These are phyloP conservation scores for Neckera pumila DNA, from an alignment of 225 moss, liverwort and hornwort species.

Conservation along the genomic window DNA sequence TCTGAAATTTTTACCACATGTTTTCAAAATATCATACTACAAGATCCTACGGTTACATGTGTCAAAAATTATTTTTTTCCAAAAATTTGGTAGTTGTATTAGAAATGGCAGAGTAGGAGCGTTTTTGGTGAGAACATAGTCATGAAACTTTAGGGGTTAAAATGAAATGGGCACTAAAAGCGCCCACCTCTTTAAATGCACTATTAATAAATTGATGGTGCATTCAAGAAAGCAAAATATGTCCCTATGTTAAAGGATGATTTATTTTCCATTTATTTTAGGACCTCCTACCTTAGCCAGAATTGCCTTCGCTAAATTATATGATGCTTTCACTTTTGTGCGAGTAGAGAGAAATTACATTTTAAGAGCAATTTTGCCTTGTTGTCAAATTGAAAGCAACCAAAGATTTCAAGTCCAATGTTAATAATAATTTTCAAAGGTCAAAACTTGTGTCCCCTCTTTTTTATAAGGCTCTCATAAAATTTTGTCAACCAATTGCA, in stretches of 20 bases:
- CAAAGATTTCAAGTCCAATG: background rate
- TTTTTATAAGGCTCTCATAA: rapidly evolving
- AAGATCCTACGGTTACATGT: too few species aligned
- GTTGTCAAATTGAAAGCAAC: too few species aligned
- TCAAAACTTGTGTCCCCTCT: background rate
- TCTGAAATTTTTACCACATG: too few species aligned
- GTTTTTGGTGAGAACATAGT: too few species aligned
- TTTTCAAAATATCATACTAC: too few species aligned
- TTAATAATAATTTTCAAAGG: background rate
- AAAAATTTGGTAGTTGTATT: too few species aligned
- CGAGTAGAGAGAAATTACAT: background rate
- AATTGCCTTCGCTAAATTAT: background rate
- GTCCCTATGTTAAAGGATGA: background rate
- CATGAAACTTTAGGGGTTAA: background rate
- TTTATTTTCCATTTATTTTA: too few species aligned
- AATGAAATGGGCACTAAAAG: background rate
- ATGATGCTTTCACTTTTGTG: background rate
- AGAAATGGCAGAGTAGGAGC: too few species aligned
- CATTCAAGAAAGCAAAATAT: background rate
- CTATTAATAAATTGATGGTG: background rate
- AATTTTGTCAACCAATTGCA: background rate
- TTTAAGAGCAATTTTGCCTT: background rate
- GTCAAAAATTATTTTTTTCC: too few species aligned
- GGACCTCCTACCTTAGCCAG: background rate
- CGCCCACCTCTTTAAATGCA: background rate